Percentiles rank a stretch among this genome's conserved stretches.
phyloP scores from a whole-genome alignment of 768 basidiomycete species.

The Hericium coralloides region DNA sequence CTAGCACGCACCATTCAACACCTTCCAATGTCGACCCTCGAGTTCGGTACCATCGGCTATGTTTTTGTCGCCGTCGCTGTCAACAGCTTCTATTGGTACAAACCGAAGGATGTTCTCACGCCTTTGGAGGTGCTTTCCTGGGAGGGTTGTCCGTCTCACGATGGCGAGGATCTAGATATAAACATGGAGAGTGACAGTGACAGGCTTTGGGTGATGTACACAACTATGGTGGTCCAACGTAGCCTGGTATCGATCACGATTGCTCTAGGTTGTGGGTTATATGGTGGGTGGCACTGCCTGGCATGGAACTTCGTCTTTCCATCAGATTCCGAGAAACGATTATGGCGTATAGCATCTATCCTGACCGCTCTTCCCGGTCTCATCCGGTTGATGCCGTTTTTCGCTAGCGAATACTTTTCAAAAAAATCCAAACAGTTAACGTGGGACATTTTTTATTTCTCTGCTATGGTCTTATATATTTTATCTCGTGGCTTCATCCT shows the following conservation, averaged over 20 bases:
- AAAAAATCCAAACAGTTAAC: neutral
- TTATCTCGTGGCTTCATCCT: neutral
- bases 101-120: neutral
- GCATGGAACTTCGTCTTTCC: neutral
- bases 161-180: too few species aligned
- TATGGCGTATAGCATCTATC: neutral
- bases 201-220: too few species aligned
- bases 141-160: too few species aligned
- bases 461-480: neutral
- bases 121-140: neutral
- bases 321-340: neutral
- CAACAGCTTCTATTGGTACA: neutral
- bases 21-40: neutral
- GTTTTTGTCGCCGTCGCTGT: neutral
- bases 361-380: neutral
- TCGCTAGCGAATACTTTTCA: neutral
- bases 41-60: neutral
- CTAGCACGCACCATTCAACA: neutral
- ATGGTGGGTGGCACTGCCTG: neutral
- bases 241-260: neutral
- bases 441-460: neutral
- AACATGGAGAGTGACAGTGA: too few species aligned
- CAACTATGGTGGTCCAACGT: too few species aligned
- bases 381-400: neutral
- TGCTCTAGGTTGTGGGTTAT: neutral